Evolutionary conservation across 129 eudicot genomes (phyloP).

Genomic region (Kitagawia praeruptora): DNA sequence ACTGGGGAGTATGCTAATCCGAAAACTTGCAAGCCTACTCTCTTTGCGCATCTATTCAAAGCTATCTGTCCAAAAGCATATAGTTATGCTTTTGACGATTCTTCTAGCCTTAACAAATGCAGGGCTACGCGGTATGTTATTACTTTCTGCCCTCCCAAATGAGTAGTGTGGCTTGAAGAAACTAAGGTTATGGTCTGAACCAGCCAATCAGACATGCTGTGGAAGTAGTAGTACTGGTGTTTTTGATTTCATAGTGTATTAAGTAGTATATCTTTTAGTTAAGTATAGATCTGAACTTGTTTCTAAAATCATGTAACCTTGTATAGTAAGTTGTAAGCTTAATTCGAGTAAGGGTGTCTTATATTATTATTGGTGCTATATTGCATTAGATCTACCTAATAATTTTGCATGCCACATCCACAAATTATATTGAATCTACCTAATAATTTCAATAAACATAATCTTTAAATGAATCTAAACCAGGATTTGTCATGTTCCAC

Average conservation of each 20-base stretch:
- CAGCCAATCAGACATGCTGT: not conserved
- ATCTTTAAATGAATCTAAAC: too few relatives aligned
- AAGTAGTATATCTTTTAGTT: not conserved
- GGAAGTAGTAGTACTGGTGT: not conserved
- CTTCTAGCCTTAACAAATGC: constrained; percentile 75
- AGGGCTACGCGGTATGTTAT: constrained; percentile 76
- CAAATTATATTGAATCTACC: not conserved
- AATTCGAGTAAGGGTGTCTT: not conserved
- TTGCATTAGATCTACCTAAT: not conserved
- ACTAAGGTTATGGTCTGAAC: not conserved
- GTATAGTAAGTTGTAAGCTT: not conserved
- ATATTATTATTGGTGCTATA: not conserved
- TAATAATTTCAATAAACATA: too few relatives aligned
- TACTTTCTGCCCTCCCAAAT: constrained; percentile 88
- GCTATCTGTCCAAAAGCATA: constrained; percentile 87
- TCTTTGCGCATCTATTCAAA: constrained; percentile 65
- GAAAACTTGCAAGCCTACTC: constrained; percentile 66
- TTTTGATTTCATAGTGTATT: not conserved
- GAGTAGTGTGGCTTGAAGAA: not conserved
- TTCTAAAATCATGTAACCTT: not conserved
- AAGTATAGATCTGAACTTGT: not conserved
- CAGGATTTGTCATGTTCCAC: too few relatives aligned
- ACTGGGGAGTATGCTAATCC: constrained; percentile 70
- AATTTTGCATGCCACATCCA: not conserved
- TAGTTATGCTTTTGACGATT: constrained; percentile 80